phyloP scores from a whole-genome alignment of 805 yeast genomes.

The Priceomyces carsonii region DNA sequence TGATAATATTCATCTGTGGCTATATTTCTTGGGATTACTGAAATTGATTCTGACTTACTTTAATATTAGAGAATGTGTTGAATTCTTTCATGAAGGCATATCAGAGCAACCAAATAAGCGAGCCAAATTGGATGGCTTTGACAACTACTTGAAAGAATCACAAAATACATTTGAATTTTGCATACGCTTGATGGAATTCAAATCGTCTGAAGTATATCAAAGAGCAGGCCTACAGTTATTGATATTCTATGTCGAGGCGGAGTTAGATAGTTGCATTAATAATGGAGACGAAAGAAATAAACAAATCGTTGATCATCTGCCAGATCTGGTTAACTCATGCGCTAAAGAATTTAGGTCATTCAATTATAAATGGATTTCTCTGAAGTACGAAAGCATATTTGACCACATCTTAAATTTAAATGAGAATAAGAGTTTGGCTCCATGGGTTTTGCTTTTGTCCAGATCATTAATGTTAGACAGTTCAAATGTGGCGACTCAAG shows the following conservation, averaged over 20 bases:
- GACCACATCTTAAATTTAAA: no score
- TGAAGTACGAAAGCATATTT: no score
- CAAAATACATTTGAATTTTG: constrained; percentile 23
- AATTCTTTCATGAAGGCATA: neutral
- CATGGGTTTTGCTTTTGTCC: constrained; percentile 1
- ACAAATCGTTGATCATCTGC: neutral
- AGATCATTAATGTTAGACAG: neutral
- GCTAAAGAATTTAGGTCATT: no score
- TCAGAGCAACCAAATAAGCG: constrained; percentile 16
- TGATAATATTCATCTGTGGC: constrained; percentile 36
- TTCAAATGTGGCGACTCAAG: neutral
- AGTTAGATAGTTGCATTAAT: neutral
- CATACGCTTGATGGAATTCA: constrained; percentile 21
- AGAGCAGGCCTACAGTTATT: constrained; percentile 17
- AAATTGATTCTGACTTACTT: constrained; percentile 33
- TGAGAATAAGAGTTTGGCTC: neutral
- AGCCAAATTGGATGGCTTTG: constrained; percentile 25
- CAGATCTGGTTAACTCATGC: neutral
- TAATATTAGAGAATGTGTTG: constrained; percentile 14
- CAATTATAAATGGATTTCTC: no score
- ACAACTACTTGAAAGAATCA: constrained; percentile 20
- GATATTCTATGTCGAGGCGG: constrained; percentile 14
- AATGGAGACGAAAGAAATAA: neutral
- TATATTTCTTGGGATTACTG: constrained; percentile 34
- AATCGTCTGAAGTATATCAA: constrained; percentile 12